Evolutionary conservation across 495 filamentous ascomycete genomes (phyloP).

Genomic region (Trichocladium uniseriatum): DNA sequence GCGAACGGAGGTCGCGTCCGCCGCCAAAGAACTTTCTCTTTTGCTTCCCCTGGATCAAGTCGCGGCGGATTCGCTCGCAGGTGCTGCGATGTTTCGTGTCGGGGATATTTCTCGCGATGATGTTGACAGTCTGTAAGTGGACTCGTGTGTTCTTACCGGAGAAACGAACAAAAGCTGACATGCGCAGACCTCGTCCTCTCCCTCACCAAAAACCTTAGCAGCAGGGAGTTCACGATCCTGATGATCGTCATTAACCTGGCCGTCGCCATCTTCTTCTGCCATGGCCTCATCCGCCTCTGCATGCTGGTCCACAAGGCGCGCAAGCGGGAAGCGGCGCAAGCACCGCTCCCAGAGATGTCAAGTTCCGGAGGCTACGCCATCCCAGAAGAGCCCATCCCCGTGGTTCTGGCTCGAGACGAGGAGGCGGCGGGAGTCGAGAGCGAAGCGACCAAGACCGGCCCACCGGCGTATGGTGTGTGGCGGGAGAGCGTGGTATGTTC

Average conservation of each 20-base stretch:
- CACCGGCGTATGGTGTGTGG: slow-evolving; percentile 86
- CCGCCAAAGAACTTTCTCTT: slow-evolving; percentile 37
- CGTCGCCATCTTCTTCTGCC: slow-evolving; percentile 68
- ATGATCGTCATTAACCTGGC: slow-evolving; percentile 66
- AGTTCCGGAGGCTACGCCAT: slow-evolving; percentile 51
- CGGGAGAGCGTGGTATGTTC: slow-evolving; percentile 66
- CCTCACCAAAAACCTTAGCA: slow-evolving; percentile 46
- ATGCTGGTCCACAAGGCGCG: slow-evolving; percentile 45
- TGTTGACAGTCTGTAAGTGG: slow-evolving; percentile 51
- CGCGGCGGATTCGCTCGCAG: slow-evolving; percentile 43
- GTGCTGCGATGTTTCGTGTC: slow-evolving; percentile 51
- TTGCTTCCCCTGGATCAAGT: slow-evolving; percentile 46
- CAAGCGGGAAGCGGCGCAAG: slow-evolving; percentile 9
- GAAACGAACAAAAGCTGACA: slow-evolving; percentile 3
- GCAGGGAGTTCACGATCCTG: slow-evolving; percentile 60
- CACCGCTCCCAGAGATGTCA: slow-evolving; percentile 30
- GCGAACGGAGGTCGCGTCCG: neutral
- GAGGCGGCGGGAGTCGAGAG: slow-evolving; percentile 46
- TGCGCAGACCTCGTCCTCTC: slow-evolving; percentile 57
- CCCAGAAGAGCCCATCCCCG: slow-evolving; percentile 52
- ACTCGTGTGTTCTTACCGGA: neutral
- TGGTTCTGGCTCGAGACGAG: slow-evolving; percentile 53
- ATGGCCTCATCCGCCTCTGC: slow-evolving; percentile 63
- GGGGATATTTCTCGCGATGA: slow-evolving; percentile 42
- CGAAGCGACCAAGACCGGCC: slow-evolving; percentile 49